These are phyloP conservation scores for Ceratocystis destructans DNA, from an alignment of 2,329 filamentous ascomycete species.

Conservation along the genomic window DNA sequence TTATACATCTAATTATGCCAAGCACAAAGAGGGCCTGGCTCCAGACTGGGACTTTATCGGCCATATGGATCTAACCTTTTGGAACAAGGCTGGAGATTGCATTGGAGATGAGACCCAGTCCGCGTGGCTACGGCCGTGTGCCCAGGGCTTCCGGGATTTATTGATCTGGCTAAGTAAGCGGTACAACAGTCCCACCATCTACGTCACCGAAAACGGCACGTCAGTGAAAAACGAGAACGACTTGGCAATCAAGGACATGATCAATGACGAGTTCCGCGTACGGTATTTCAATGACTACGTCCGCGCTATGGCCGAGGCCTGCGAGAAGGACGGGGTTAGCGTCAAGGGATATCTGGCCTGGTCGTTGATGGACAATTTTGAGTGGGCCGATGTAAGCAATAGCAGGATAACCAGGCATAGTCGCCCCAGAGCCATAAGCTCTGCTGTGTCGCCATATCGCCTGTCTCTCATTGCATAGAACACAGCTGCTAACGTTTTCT, in stretches of 20 bases:
- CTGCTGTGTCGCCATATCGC: too few relatives aligned
- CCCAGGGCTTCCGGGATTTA: slow-evolving; percentile 63
- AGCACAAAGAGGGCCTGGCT: slow-evolving; percentile 49
- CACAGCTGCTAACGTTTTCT: slow-evolving; percentile 79
- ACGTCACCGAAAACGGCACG: slow-evolving; percentile 81
- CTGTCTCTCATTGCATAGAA: too few relatives aligned
- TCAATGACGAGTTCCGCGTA: slow-evolving; percentile 70
- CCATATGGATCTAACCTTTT: slow-evolving; percentile 58
- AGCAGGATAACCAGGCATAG: not conserved
- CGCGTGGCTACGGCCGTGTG: slow-evolving; percentile 64
- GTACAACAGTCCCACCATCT: slow-evolving; percentile 64
- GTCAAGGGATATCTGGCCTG: slow-evolving; percentile 72
- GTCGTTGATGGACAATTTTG: slow-evolving; percentile 83
- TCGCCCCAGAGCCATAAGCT: too few relatives aligned
- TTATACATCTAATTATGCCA: slow-evolving; percentile 81
- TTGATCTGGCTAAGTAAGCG: slow-evolving; percentile 64
- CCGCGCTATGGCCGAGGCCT: slow-evolving; percentile 59
- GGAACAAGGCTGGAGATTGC: slow-evolving; percentile 56
- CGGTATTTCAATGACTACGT: slow-evolving; percentile 70
- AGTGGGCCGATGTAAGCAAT: slow-evolving; percentile 56
- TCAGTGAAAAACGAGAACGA: slow-evolving; percentile 74
- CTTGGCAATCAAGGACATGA: slow-evolving; percentile 51
- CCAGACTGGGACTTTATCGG: slow-evolving; percentile 56
- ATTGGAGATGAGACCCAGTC: slow-evolving; percentile 76
- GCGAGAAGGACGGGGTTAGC: slow-evolving; percentile 58